Percentiles rank a stretch among this genome's conserved stretches.
Conservation (phyloP, 495 filamentous ascomycete species). For the Penicillium macrosclerotiorum region DNA sequence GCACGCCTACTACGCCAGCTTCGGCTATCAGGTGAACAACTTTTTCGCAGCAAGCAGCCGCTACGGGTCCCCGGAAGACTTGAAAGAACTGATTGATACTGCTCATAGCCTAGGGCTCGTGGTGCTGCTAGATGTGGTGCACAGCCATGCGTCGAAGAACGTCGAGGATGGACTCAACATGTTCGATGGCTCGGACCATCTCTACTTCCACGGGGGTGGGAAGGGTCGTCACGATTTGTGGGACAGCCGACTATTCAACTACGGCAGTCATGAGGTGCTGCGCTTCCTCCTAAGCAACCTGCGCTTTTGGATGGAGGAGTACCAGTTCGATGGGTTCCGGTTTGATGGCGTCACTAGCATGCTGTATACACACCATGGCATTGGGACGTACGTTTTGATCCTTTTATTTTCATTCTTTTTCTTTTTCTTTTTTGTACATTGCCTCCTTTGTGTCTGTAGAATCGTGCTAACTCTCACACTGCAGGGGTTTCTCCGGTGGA, state of each 20-base stretch:
- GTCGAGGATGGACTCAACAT: conserved; percentile 89
- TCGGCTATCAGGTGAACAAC: conserved; percentile 97
- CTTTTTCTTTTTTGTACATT: too few relatives aligned
- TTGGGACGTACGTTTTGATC: conserved; percentile 78
- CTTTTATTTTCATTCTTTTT: background rate
- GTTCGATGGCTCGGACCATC: conserved; percentile 92
- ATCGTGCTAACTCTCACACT: conserved; percentile 6
- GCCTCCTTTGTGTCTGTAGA: too few relatives aligned
- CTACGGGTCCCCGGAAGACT: conserved; percentile 89
- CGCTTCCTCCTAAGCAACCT: conserved; percentile 93
- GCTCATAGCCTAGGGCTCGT: conserved; percentile 87
- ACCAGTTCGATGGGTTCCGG: conserved; percentile 91
- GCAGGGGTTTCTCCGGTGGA: conserved; percentile 91
- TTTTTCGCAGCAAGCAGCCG: conserved; percentile 98
- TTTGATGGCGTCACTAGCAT: conserved; percentile 99
- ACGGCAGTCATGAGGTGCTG: conserved; percentile 89
- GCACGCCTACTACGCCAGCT: conserved; percentile 98
- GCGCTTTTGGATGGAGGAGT: conserved; percentile 99
- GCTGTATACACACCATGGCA: conserved; percentile 93
- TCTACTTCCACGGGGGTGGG: conserved; percentile 87
- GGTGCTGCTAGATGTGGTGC: conserved; percentile 94
- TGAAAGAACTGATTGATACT: conserved; percentile 95
- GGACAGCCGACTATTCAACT: conserved; percentile 97
- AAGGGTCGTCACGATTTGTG: conserved; percentile 88
- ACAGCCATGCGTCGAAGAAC: conserved; percentile 98